Evolutionary conservation across 2,329 filamentous ascomycete species (phyloP), one percentile per base, ranked within the genome.

Genomic region (Aspergillus calidoustus): DNA sequence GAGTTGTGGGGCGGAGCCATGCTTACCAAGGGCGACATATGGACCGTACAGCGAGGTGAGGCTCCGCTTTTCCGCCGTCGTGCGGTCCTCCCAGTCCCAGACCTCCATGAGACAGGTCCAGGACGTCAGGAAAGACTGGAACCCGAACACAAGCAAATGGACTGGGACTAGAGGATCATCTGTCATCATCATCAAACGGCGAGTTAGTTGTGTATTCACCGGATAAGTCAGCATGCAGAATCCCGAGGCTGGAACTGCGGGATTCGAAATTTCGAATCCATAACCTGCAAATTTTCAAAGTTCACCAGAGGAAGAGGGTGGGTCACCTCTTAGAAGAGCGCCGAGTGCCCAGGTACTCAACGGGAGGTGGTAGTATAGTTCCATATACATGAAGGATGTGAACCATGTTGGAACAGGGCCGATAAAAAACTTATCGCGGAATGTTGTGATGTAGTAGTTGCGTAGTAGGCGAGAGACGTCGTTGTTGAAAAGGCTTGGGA

Each of bases 341-440:
- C 80, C 74, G 19, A 89, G 76, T 0, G 84, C 84, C 86, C 86
- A 89, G 15, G 87, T 57, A 50, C 83, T 86, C 19, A 89, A 69
- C 0, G 88, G 88, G 0, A 87, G 73, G 72, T 90, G 88, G 69
- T 86, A 87, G 19, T 86, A 60, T 2, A 85, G 70, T 71, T 91
- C 88, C 70, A 89, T 82, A 71, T 81, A 83, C 28, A 83, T 80
- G 69, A 86, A 87, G 15, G 79, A 66, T 11, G 76, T 77, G 71
- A 90, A 90, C 83, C 86, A 91, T 4, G 79, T 72, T 44, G 87
- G 87, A 2, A 66, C 57, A 13, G 86, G 81, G 7, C 77, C 70
- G 38, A 82, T 79, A 76, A 90, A 89, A 79, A 89, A 89, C 57
- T 83, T 84, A 70, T 91, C 88, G 15, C 82, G 79, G 72, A 89